These are phyloP conservation scores for Solanum sejunctum DNA, from an alignment of 257 asterid genomes.

Conservation along the genomic window DNA sequence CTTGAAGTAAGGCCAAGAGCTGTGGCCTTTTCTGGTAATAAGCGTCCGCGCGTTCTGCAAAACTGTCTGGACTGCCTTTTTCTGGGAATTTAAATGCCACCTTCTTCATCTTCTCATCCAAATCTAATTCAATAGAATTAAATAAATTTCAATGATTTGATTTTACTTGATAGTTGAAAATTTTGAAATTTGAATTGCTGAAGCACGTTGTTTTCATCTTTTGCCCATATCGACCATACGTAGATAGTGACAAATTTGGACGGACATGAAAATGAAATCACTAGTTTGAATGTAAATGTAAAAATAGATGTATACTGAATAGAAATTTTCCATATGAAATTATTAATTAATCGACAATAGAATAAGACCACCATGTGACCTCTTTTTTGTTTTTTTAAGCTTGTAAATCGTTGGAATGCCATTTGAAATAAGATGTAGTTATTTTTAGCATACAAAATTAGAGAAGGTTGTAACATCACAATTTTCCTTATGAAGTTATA, in stretches of 20 bases:
- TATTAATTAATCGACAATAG: neutral
- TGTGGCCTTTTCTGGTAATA: slow-evolving; percentile 88
- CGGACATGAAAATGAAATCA: neutral
- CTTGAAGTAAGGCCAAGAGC: slow-evolving; percentile 57
- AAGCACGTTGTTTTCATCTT: neutral
- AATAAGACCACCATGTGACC: neutral
- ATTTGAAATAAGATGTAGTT: neutral
- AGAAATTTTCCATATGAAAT: no score
- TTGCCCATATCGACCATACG: neutral
- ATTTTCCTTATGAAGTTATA: neutral
- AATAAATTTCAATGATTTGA: neutral
- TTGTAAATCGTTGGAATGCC: neutral
- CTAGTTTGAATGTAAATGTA: neutral
- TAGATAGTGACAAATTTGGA: neutral
- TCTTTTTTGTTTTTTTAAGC: neutral
- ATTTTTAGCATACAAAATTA: neutral
- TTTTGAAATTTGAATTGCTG: neutral
- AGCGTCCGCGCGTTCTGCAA: slow-evolving; percentile 60
- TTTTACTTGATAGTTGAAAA: neutral
- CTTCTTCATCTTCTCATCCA: slow-evolving; percentile 75
- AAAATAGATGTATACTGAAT: neutral
- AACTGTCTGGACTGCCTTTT: slow-evolving; percentile 44
- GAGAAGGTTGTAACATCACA: neutral
- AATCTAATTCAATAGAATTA: slow-evolving; percentile 28
- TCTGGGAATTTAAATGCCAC: slow-evolving; percentile 26